Base-by-base conservation (phyloP, 176 grass and related monocot species). In the Calamus simplicifolius region DNA sequence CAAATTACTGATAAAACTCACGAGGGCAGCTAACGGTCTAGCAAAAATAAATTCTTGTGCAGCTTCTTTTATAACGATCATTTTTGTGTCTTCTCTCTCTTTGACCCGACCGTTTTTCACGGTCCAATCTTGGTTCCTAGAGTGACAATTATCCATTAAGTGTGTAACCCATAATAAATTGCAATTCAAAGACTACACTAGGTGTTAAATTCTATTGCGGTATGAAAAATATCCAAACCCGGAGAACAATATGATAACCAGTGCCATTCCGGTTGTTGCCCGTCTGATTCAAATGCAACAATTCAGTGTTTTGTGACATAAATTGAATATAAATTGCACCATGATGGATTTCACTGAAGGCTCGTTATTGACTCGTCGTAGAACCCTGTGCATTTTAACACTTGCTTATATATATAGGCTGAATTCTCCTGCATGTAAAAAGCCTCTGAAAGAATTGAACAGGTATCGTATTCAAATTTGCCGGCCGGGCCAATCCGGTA, bases 361-460 rank as follows among this genome's bases (percentile, higher is more conserved):
- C 10, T 7, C 19, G 18, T 58, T 25, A 54, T n/a, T 66, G 70
- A 87, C 91, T 83, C 87, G n/a, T n/a, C n/a, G 91, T 28, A 95
- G 59, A 43, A 87, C 71, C 61, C 62, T n/a, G 84, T 87, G 76
- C 27, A 96, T 61, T 68, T 87, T 82, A 15, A 62, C 7, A 4
- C 77, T 86, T 52, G 86, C 82, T 64, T n/a, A n/a, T n/a, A n/a
- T n/a, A n/a, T n/a, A n/a, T n/a, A n/a, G 75, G 0, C 71, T 80
- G 57, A 90, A 96, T 84, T 96, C 91, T 25, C 58, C 81, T 53
- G 91, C 91, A 55, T 90, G 77, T 68, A 96, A 64, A 96, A 64
- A 81, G 86, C 83, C 91, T 96, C 63, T 57, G 50, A 43, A 28
- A 58, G 35, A 43, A 43, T 7, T 43, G 35, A 10, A 43, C 35